phyloP scores from a whole-genome alignment of 2,329 filamentous ascomycete species.

The Daldinia eschscholtzii region DNA sequence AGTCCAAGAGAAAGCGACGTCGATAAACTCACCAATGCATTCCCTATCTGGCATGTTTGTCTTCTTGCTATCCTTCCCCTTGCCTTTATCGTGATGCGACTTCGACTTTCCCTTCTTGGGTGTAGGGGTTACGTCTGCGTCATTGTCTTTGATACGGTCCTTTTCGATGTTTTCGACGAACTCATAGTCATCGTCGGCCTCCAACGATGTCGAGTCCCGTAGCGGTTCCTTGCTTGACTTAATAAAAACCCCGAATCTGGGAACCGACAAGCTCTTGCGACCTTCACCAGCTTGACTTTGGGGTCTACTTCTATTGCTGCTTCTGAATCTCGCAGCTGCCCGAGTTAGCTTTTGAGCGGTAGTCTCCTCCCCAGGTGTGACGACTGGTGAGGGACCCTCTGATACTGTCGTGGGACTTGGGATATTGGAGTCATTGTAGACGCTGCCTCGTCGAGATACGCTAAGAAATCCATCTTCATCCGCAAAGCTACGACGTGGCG shows the following conservation, averaged over 20 bases:
- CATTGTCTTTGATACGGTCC: conserved; percentile 37
- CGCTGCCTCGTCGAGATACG: conserved; percentile 62
- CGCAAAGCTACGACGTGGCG: conserved; percentile 62
- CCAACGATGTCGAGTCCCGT: conserved; percentile 49
- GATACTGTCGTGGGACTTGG: conserved; percentile 56
- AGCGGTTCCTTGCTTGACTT: conserved; percentile 65
- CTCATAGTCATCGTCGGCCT: conserved; percentile 48
- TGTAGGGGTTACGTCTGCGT: conserved; percentile 31
- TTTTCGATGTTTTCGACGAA: conserved; percentile 47
- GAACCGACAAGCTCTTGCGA: conserved; percentile 69
- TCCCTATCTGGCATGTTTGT: conserved; percentile 44
- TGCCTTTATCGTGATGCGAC: conserved; percentile 42
- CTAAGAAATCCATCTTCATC: conserved; percentile 56
- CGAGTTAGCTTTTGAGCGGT: conserved; percentile 68
- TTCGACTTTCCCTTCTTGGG: conserved; percentile 47
- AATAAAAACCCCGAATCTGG: conserved; percentile 65
- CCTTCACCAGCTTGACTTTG: conserved; percentile 70
- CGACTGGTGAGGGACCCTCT: conserved; percentile 55
- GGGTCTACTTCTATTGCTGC: conserved; percentile 65
- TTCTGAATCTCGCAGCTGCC: conserved; percentile 68
- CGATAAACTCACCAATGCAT: conserved; percentile 46
- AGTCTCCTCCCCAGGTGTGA: conserved; percentile 65
- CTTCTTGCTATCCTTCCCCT: conserved; percentile 43
- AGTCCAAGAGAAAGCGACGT: neutral
- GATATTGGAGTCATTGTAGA: conserved; percentile 61